Percentiles rank a stretch among this genome's conserved stretches.
Evolutionary conservation across 225 moss, liverwort and hornwort species (phyloP).

Genomic region (Pseudoscleropodium purum): DNA sequence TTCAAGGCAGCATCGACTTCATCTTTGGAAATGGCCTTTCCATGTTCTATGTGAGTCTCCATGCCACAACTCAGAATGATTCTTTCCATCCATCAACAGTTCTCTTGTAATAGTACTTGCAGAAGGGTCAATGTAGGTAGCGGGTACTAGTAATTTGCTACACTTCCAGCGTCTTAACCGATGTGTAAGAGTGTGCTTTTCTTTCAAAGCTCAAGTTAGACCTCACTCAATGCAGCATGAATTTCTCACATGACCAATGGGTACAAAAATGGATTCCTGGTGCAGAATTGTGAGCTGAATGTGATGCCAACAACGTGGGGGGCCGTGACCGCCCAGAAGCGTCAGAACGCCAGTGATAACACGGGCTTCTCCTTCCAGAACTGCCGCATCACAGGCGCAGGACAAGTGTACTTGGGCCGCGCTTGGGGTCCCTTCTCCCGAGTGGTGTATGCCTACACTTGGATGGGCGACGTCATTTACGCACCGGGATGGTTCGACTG

Average conservation of each 20-base stretch:
- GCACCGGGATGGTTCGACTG: slow-evolving; percentile 47
- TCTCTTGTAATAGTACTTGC: neutral
- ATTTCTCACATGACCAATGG: neutral
- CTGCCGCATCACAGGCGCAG: slow-evolving; percentile 41
- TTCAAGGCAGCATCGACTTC: slow-evolving; percentile 52
- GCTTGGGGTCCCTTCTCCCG: slow-evolving; percentile 50
- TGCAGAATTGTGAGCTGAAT: slow-evolving; percentile 45
- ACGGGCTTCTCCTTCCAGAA: slow-evolving; percentile 39
- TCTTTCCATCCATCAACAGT: neutral
- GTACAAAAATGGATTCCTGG: neutral
- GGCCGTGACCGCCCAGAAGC: slow-evolving; percentile 45
- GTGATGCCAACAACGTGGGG: slow-evolving; percentile 25
- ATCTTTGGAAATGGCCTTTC: slow-evolving; percentile 46
- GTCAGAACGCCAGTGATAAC: slow-evolving; percentile 32
- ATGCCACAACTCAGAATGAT: neutral
- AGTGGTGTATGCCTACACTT: slow-evolving; percentile 40
- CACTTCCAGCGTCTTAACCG: neutral
- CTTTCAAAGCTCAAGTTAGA: neutral
- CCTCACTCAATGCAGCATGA: neutral
- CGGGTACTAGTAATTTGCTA: neutral
- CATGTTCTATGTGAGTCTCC: slow-evolving; percentile 17
- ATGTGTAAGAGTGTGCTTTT: neutral
- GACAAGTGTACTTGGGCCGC: slow-evolving; percentile 39
- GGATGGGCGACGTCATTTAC: slow-evolving; percentile 35
- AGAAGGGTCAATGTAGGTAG: neutral